Conservation (phyloP, 495 filamentous ascomycete genomes). For the Rhypophila decipiens region DNA sequence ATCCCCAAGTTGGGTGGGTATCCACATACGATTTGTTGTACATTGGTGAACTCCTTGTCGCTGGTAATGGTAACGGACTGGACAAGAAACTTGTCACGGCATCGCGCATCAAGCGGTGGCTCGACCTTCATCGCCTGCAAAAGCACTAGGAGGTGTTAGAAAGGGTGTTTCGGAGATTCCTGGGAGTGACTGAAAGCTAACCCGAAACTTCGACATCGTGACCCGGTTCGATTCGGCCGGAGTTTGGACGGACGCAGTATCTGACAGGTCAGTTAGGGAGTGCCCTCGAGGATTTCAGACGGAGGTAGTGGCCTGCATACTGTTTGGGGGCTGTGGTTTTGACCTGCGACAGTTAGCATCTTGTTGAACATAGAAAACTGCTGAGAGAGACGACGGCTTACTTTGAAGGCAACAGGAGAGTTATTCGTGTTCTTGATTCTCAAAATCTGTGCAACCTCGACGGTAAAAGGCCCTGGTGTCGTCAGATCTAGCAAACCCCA, state of each 20-base stretch:
- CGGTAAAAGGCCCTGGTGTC: conserved; percentile 75
- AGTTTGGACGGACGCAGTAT: conserved; percentile 97
- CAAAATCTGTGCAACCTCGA: conserved; percentile 81
- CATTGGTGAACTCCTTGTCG: conserved; percentile 74
- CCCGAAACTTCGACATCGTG: conserved; percentile 87
- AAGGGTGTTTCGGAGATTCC: conserved; percentile 3
- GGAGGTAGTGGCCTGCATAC: conserved; percentile 48
- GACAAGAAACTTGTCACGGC: conserved; percentile 96
- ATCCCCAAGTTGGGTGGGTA: not conserved
- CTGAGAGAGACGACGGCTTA: conserved; percentile 31
- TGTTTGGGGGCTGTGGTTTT: conserved; percentile 99
- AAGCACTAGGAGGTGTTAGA: conserved; percentile 54
- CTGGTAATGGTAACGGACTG: conserved; percentile 82
- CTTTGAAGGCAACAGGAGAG: conserved; percentile 92
- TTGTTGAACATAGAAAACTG: not conserved
- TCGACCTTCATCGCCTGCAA: conserved; percentile 97
- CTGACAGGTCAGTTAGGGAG: conserved; percentile 40
- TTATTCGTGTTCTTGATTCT: conserved; percentile 71
- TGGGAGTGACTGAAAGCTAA: conserved; percentile 34
- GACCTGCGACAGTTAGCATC: conserved; percentile 51
- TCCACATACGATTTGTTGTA: conserved; percentile 68
- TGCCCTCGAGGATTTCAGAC: not conserved
- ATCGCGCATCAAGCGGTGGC: conserved; percentile 75
- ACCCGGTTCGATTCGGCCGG: conserved; percentile 85
- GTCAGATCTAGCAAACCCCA: not conserved